Base-by-base conservation (phyloP, 306 rosid species). In the Cicer bijugum region DNA sequence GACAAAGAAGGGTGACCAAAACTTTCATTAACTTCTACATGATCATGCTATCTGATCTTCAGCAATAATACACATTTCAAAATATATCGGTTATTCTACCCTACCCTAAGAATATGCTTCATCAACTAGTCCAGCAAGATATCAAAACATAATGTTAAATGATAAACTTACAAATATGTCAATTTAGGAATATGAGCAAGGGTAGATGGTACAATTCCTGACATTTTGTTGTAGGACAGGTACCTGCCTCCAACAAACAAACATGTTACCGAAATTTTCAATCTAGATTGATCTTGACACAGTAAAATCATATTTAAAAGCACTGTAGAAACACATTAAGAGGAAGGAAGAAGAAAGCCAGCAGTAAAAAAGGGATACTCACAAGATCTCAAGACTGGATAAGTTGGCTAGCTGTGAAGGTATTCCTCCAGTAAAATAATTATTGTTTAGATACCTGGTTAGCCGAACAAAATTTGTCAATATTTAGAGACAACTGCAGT, bases 381-480 rank as follows among this genome's bases (percentile, higher is more conserved):
- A 95, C 99, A 95, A 81, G 82, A 95, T 95, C 84, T 95, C 99
- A 82, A 95, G 84, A 81, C 88, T 95, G 72, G 91, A 75, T 87
- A 95, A 86, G 83, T 91, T 95, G 64, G 99, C 92, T 56, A 95
- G 91, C 61, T 95, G 99, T 14, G 99, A 87, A 6, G 99, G 97
- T 75, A 95, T 73, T 80, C 97, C 99, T 77, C 99, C 99, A 12
- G 99, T 95, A 63, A 88, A 90, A 82, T 91, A 91, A 67, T 95
- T 95, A 68, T 88, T 89, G 89, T 91, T 95, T 12, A 95, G 85
- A 83, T 95, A 95, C 80, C 99, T 91, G 64, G 40, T 72, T 53
- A 56, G 20, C 59, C 79, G 42, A 80, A 59, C 50, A 60, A 33
- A 82, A 71, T 28, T 14, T 9, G 51, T 70, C 64, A 61, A 71